Evolutionary conservation across 108 stramenopile species (phyloP).

Genomic region (Conticribra guillardii): DNA sequence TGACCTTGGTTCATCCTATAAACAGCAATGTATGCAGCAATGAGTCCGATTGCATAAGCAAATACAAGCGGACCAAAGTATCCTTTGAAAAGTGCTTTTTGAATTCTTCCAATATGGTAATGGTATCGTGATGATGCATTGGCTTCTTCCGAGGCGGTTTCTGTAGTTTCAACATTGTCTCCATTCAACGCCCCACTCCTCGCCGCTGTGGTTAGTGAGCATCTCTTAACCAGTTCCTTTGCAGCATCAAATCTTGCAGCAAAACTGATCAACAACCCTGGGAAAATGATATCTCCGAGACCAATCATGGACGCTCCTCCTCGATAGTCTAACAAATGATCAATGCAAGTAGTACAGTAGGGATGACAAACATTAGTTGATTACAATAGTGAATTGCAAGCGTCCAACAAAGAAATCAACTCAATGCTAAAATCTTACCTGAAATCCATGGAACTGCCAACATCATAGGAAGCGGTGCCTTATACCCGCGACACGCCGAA

Average conservation of each 20-base stretch:
- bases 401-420: too few species aligned
- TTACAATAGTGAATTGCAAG: too few species aligned
- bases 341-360: not conserved
- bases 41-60: slow-evolving; percentile 87
- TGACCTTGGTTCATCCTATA: slow-evolving; percentile 88
- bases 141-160: slow-evolving; percentile 28
- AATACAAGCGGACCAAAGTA: slow-evolving; percentile 84
- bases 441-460: slow-evolving; percentile 60
- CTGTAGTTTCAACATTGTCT: slow-evolving; percentile 1
- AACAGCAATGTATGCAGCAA: slow-evolving; percentile 90
- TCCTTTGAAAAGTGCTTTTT: slow-evolving; percentile 37
- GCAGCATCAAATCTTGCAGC: slow-evolving; percentile 77
- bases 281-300: slow-evolving; percentile 91
- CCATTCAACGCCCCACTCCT: not conserved
- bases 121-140: slow-evolving; percentile 12
- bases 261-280: slow-evolving; percentile 71
- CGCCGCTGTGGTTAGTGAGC: slow-evolving; percentile 13
- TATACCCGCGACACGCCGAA: slow-evolving; percentile 67
- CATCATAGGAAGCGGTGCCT: slow-evolving; percentile 90
- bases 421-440: not conserved
- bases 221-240: slow-evolving; percentile 28
- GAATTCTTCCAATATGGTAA: slow-evolving; percentile 9
- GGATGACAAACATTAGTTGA: slow-evolving; percentile 1
- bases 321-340: slow-evolving; percentile 60
- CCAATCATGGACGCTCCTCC: slow-evolving; percentile 90